phyloP scores from a whole-genome alignment of 2,329 filamentous ascomycete species.

The Aspergillus transmontanensis region DNA sequence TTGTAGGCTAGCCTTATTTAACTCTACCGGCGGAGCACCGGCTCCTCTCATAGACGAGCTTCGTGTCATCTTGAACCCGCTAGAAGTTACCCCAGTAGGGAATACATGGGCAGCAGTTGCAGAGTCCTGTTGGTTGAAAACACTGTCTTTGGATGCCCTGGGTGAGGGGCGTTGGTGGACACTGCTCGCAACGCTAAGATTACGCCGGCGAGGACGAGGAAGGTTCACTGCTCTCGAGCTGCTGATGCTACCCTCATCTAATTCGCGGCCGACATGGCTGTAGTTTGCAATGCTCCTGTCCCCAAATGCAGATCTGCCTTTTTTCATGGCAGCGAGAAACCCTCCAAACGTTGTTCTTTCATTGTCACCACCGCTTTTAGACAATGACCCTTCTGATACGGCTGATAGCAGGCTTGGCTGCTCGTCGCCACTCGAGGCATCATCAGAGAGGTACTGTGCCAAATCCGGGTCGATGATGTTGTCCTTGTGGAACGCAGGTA shows the following conservation, averaged over 20 bases:
- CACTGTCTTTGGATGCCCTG: conserved; percentile 62
- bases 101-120: conserved; percentile 43
- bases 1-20: conserved; percentile 83
- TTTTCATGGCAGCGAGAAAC: conserved; percentile 72
- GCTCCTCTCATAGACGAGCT: conserved; percentile 81
- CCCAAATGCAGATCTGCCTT: conserved; percentile 69
- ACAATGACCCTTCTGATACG: conserved; percentile 66
- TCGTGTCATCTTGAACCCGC: conserved; percentile 62
- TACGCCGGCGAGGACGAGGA: conserved; percentile 71
- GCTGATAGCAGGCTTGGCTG: conserved; percentile 81
- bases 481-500: conserved; percentile 96
- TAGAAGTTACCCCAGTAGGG: conserved; percentile 36
- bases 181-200: conserved; percentile 80
- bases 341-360: conserved; percentile 75
- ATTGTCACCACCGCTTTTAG: conserved; percentile 67
- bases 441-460: conserved; percentile 92
- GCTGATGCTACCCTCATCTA: conserved; percentile 65
- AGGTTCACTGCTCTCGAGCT: conserved; percentile 61
- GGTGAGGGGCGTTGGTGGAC: conserved; percentile 72
- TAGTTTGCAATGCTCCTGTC: conserved; percentile 76
- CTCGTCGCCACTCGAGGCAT: conserved; percentile 89
- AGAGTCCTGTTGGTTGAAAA: conserved; percentile 39
- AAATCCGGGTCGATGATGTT: conserved; percentile 98
- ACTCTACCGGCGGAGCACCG: conserved; percentile 73
- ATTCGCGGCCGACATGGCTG: conserved; percentile 68